Conservation (phyloP, 2,329 filamentous ascomycete genomes). For the Penicillium expansum region DNA sequence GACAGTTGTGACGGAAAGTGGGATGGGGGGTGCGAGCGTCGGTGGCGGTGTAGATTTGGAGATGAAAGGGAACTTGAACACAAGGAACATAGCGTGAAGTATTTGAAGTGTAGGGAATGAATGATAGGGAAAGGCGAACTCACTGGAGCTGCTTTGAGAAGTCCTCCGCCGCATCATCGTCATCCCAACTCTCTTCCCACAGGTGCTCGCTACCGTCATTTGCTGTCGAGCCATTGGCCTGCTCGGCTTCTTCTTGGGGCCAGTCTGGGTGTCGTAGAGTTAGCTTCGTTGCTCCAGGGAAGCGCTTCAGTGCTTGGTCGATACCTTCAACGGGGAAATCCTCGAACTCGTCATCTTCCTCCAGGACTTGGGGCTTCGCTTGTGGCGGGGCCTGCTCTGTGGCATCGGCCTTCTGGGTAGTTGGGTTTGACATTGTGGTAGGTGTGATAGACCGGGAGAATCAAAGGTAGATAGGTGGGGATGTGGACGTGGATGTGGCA, state of each 20-base stretch:
- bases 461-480: constrained; percentile 4
- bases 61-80: not conserved
- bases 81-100: not conserved
- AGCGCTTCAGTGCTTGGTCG: not conserved
- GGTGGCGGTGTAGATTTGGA: not conserved
- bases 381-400: constrained; percentile 50
- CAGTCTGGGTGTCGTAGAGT: constrained; percentile 63
- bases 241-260: constrained; percentile 84
- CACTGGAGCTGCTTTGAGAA: constrained; percentile 94
- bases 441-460: not conserved
- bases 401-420: constrained; percentile 35
- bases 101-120: not conserved
- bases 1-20: not conserved
- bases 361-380: constrained; percentile 69
- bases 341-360: constrained; percentile 98
- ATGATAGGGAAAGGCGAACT: constrained; percentile 35
- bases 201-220: constrained; percentile 70
- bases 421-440: constrained; percentile 48
- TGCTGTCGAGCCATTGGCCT: constrained; percentile 48
- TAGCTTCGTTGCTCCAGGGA: constrained; percentile 1
- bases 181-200: constrained; percentile 99
- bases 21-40: not conserved
- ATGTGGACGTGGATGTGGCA: constrained; percentile 8
- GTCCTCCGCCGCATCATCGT: constrained; percentile 94
- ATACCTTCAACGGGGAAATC: constrained; percentile 95